Evolutionary conservation across 331 rosid species (phyloP), one percentile per base, ranked within the genome.

Genomic region (Prunus yedoensis): DNA sequence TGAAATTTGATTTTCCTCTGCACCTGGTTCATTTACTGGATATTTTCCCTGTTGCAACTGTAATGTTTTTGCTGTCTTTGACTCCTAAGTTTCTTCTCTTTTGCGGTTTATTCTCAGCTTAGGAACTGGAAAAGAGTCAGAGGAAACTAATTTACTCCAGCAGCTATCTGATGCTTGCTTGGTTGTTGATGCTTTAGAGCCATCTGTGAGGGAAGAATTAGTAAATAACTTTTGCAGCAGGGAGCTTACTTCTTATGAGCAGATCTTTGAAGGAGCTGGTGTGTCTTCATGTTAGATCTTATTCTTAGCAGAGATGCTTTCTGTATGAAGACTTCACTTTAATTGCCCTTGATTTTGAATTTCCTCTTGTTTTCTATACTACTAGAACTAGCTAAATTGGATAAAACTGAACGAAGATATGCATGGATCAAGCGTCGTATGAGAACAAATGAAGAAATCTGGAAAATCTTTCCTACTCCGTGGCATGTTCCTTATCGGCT

Each of bases 201-300:
- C 99, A 65, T 95, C 99, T 56, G 99, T 95, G 68, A 89, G 92
- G 84, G 99, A 95, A 87, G 99, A 95, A 83, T 81, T 95, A 86
- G 99, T 95, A 73, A 95, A 95, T 76, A 92, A 89, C 79, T 95
- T 95, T 81, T 95, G 98, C 85, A 90, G 85, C 80, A 83, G 98
- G 83, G 99, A 95, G 85, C 97, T 95, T 71, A 95, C 98, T 57
- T 92, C 99, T 3, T 92, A 95, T 66, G 98, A 95, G 77, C 99
- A 95, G 77, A 95, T 95, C 80, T 95, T 95, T 89, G 99, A 95
- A 85, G 99, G 98, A 90, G 94, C 99, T 64, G 99, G 99, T 95
- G 57, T 78, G 91, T 85, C 75, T 68, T 56, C 54, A 20, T 53
- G 73, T 69, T 57, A 59, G 46, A 30, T 46, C n/a, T 76, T 75